Percentiles rank a stretch among this genome's conserved stretches.
These are phyloP conservation scores for Trichosporon ovoides DNA, from an alignment of 1,284 basidiomycete species.

Conservation along the genomic window DNA sequence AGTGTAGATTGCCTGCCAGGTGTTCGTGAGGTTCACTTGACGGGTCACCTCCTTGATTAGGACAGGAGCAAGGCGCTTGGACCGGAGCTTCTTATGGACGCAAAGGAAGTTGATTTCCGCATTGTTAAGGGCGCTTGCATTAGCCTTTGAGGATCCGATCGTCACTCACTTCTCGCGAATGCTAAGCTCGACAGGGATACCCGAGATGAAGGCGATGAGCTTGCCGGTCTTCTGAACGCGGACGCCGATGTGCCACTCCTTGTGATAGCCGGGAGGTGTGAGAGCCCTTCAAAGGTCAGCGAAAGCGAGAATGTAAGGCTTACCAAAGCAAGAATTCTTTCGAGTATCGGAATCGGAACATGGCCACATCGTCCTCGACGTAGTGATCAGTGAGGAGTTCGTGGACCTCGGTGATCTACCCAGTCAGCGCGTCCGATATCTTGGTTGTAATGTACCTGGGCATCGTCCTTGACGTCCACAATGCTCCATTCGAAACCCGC, in stretches of 20 bases:
- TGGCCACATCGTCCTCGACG: slow-evolving; percentile 92
- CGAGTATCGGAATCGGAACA: slow-evolving; percentile 93
- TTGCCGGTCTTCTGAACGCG: slow-evolving; percentile 84
- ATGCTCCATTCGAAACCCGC: slow-evolving; percentile 90
- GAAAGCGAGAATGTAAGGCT: slow-evolving; percentile 12
- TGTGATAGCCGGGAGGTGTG: slow-evolving; percentile 84
- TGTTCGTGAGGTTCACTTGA: slow-evolving; percentile 77
- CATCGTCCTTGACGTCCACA: slow-evolving; percentile 72
- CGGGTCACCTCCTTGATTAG: slow-evolving; percentile 98
- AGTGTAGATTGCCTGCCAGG: slow-evolving; percentile 98
- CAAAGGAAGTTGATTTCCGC: slow-evolving; percentile 98
- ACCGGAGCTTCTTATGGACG: slow-evolving; percentile 94
- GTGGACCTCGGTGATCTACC: slow-evolving; percentile 82
- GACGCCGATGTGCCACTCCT: slow-evolving; percentile 95
- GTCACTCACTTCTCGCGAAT: slow-evolving; percentile 68
- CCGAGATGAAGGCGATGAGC: slow-evolving; percentile 98
- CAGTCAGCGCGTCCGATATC: background rate
- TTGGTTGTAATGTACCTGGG: slow-evolving; percentile 55
- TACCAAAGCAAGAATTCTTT: slow-evolving; percentile 93
- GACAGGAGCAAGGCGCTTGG: slow-evolving; percentile 91
- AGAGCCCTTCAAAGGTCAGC: slow-evolving; percentile 65
- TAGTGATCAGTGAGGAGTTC: slow-evolving; percentile 89
- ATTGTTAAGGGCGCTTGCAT: slow-evolving; percentile 59
- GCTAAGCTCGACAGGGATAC: slow-evolving; percentile 75
- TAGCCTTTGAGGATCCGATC: background rate